These are phyloP conservation scores for Salix viminalis DNA, from an alignment of 345 rosid genomes.

Conservation along the genomic window DNA sequence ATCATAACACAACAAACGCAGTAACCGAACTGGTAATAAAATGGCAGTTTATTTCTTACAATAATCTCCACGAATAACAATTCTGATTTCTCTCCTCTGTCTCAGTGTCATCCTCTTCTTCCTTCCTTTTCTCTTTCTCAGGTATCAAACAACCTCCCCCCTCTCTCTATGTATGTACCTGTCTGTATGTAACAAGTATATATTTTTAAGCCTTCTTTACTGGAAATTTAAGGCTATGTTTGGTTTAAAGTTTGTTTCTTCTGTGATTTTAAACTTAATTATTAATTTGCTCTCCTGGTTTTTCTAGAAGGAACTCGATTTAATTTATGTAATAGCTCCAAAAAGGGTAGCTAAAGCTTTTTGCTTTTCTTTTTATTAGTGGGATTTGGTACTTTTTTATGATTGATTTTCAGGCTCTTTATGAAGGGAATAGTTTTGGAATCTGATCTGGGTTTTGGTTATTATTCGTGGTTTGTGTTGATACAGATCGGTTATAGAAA, in stretches of 20 bases:
- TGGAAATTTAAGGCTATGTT: neutral
- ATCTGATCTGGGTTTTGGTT: constrained; percentile 10
- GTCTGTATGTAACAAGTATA: neutral
- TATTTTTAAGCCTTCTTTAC: neutral
- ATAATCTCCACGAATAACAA: neutral
- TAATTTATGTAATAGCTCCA: neutral
- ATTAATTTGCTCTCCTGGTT: neutral
- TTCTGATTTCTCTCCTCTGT: neutral
- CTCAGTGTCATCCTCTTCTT: neutral
- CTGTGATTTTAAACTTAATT: neutral
- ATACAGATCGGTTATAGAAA: constrained; percentile 26
- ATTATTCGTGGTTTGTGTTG: constrained; percentile 13
- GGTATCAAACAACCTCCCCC: constrained; percentile 7
- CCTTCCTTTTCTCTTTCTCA: constrained; percentile 5
- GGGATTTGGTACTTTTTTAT: neutral
- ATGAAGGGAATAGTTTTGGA: neutral
- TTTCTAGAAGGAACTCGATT: neutral
- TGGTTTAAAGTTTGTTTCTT: neutral
- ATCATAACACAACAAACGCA: neutral
- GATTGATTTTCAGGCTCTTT: neutral
- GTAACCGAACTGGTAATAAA: constrained; percentile 2
- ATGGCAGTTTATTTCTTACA: neutral
- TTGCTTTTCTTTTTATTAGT: neutral
- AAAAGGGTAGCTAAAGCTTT: neutral
- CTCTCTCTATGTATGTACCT: neutral